phyloP scores from a whole-genome alignment of 805 yeast genomes.

The Saturnispora sekii region DNA sequence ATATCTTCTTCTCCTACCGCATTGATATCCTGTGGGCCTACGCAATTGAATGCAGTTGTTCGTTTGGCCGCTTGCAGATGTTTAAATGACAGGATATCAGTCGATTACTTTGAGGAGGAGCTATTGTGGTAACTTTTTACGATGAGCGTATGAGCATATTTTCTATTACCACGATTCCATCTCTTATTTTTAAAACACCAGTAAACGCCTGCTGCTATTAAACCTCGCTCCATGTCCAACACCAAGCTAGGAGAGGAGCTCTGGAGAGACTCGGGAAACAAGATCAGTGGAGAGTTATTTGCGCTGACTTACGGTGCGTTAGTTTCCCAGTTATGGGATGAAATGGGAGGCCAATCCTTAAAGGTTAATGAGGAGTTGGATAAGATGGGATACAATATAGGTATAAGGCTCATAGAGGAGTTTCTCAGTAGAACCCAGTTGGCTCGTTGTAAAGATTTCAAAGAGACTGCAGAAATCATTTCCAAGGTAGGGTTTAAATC shows the following conservation, averaged over 20 bases:
- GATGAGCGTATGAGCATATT: neutral
- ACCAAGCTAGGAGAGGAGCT: conserved; percentile 67
- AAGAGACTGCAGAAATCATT: conserved; percentile 81
- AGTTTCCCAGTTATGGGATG: conserved; percentile 84
- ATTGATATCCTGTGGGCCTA: conserved; percentile 31
- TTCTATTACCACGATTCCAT: neutral
- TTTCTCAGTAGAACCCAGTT: conserved; percentile 82
- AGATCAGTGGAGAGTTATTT: conserved; percentile 85
- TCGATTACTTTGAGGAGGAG: conserved; percentile 32
- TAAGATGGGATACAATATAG: conserved; percentile 93
- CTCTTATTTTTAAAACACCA: neutral
- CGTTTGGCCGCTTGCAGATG: conserved; percentile 25
- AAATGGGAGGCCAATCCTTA: conserved; percentile 61
- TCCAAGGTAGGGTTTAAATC: conserved; percentile 84
- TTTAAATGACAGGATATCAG: conserved; percentile 18
- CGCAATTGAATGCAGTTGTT: conserved; percentile 25
- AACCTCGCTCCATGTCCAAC: neutral
- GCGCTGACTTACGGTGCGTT: conserved; percentile 93
- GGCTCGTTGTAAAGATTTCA: conserved; percentile 68
- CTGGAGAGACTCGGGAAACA: conserved; percentile 83
- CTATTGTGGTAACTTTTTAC: conserved; percentile 23
- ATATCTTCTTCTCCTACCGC: conserved; percentile 19
- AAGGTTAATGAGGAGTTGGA: conserved; percentile 80
- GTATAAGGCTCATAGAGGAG: conserved; percentile 84
- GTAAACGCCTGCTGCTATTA: neutral